Conservation (phyloP, 2,329 filamentous ascomycete genomes). For the Colletotrichum graminicola region DNA sequence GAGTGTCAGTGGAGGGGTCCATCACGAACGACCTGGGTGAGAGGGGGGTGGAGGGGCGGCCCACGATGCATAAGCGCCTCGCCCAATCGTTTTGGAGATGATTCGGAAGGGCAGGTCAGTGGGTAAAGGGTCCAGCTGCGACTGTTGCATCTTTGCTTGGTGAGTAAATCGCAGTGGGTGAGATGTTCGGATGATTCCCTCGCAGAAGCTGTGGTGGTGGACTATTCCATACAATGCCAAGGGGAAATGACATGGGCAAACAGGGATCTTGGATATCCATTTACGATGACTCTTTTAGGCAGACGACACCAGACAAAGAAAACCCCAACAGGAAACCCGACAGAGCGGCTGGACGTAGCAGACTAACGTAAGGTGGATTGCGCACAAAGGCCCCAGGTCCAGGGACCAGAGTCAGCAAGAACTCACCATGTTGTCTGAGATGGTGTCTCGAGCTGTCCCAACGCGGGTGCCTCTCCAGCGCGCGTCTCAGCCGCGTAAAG, state of each 20-base stretch:
- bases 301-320: slow-evolving; percentile 20
- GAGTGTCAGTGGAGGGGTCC: slow-evolving; percentile 28
- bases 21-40: slow-evolving; percentile 8
- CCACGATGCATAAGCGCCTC: slow-evolving; percentile 97
- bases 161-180: slow-evolving; percentile 19
- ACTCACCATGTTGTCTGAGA: slow-evolving; percentile 26
- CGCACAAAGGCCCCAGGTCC: slow-evolving; percentile 28
- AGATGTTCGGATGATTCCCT: slow-evolving; percentile 24
- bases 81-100: slow-evolving; percentile 95
- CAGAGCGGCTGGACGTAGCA: slow-evolving; percentile 21
- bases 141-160: slow-evolving; percentile 69
- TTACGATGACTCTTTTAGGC: slow-evolving; percentile 27
- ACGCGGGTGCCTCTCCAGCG: slow-evolving; percentile 19
- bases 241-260: slow-evolving; percentile 31
- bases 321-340: background rate
- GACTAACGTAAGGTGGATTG: slow-evolving; percentile 9
- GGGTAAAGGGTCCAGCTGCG: slow-evolving; percentile 89
- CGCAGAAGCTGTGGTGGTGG: slow-evolving; percentile 19
- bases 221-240: slow-evolving; percentile 25
- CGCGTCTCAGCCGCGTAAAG: slow-evolving; percentile 43
- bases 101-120: slow-evolving; percentile 90
- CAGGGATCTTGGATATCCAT: slow-evolving; percentile 26
- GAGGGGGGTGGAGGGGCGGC: slow-evolving; percentile 43
- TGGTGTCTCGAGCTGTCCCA: slow-evolving; percentile 14
- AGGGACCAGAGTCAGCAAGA: slow-evolving; percentile 25